These are phyloP conservation scores for Penicillium decumbens DNA, from an alignment of 2,329 filamentous ascomycete species.

Conservation along the genomic window DNA sequence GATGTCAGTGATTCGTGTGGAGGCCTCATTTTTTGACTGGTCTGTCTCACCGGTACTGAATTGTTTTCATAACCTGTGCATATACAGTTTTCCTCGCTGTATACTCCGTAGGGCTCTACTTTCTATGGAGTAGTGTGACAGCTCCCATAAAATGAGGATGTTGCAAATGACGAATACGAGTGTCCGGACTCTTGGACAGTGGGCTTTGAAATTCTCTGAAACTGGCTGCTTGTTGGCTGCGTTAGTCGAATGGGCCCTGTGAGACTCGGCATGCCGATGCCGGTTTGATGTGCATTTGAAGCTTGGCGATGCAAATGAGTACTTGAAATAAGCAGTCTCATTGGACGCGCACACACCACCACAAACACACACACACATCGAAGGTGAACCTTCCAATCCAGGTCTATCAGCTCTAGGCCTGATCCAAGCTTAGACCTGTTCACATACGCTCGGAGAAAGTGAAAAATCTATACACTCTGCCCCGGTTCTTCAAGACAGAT, in stretches of 20 bases:
- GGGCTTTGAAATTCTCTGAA: not conserved
- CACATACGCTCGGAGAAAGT: not conserved
- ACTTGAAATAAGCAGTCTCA: not conserved
- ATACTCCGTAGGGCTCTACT: not conserved
- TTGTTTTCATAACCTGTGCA: no score
- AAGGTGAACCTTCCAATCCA: not conserved
- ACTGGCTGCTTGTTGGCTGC: not conserved
- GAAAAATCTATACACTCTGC: not conserved
- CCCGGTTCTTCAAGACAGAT: not conserved
- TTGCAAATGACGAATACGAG: not conserved
- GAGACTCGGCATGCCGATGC: constrained; percentile 10
- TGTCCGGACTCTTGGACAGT: not conserved
- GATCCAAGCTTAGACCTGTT: constrained; percentile 1
- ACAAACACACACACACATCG: not conserved
- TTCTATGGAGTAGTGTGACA: not conserved
- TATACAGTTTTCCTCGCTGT: no score
- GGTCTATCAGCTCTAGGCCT: not conserved
- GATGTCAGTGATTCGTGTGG: constrained; percentile 11
- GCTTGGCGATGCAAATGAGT: not conserved
- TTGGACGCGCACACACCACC: not conserved
- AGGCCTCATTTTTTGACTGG: not conserved
- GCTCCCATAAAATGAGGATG: constrained; percentile 4
- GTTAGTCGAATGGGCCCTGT: constrained; percentile 1
- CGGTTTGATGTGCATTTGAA: not conserved
- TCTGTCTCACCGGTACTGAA: constrained; percentile 18